A percentile compares a stretch with the other conserved stretches of the same genome.
These are phyloP conservation scores for Paraleonurus japonicus DNA, from an alignment of 257 asterid genomes.

Conservation along the genomic window DNA sequence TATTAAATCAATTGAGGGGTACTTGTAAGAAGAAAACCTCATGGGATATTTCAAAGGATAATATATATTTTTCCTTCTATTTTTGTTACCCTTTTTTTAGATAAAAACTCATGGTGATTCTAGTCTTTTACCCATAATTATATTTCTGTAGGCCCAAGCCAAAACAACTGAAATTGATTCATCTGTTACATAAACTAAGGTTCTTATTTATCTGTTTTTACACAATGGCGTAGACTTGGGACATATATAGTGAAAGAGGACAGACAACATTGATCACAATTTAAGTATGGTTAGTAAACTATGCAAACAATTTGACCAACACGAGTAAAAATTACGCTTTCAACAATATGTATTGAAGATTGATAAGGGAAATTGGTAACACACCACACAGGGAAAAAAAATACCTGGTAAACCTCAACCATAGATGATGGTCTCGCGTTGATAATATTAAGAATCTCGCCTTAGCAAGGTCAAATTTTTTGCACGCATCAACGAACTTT, in stretches of 20 bases:
- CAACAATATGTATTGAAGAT: neutral
- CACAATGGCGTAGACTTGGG: too few relatives aligned
- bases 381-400: neutral
- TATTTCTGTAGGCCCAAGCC: too few relatives aligned
- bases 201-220: too few relatives aligned
- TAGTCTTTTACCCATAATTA: too few relatives aligned
- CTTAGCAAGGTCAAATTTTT: slow-evolving; percentile 50
- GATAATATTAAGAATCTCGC: slow-evolving; percentile 86
- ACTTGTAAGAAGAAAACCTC: neutral
- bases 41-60: too few relatives aligned
- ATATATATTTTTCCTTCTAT: neutral
- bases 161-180: too few relatives aligned
- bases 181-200: too few relatives aligned
- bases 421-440: slow-evolving; percentile 57
- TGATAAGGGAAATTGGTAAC: neutral
- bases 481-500: slow-evolving; percentile 46
- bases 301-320: too few relatives aligned
- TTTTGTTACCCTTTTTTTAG: neutral
- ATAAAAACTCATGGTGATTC: too few relatives aligned
- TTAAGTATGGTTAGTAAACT: neutral
- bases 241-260: neutral
- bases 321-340: neutral
- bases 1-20: neutral
- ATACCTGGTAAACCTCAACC: slow-evolving; percentile 65
- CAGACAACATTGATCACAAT: neutral